Base-by-base conservation (phyloP, 106 monocot genomes). In the Gastrodia elata region DNA sequence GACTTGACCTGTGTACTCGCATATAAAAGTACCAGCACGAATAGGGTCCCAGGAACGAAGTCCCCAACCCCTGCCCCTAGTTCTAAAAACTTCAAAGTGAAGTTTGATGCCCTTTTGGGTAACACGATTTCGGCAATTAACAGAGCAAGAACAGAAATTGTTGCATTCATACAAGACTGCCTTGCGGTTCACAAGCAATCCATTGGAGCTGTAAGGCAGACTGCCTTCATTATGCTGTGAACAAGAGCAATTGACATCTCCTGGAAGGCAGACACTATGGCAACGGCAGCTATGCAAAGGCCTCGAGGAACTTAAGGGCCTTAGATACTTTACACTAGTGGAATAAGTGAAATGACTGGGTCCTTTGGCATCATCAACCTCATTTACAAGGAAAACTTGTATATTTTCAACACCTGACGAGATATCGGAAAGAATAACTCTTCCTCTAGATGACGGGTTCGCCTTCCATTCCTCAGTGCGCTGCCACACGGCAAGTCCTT, bases 41-140 rank as follows among this genome's bases (percentile, higher is more conserved):
- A 96, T 92, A 11, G 95, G 87, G 37, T 96, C 95, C 95, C 91
- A 96, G 1, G 89, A 96, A 7, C 86, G 89, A 58, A 96, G 85
- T 14, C 95, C 95, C 95, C 95, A 96, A 26, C 95, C 95, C 38
- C 72, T 75, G 68, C 83, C 74, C 38, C n/a, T 67, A 4, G 95
- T 96, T 73, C 64, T 83, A 42, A 92, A 96, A 64, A 96, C 89
- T 77, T 96, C 95, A 69, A 96, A 88, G 70, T 86, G 85, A 10
- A 92, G 82, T 46, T 70, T 87, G 18, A 82, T 20, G 35, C 85
- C 87, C 74, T 75, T 92, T 61, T 90, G 86, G 3, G 92, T 87
- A 9, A 83, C 82, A 42, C 89, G 77, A 35, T 92, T 87, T 22
- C 81, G 83, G 68, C 95, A 96, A 78, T 79, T 87, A 36, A 71